Conservation (phyloP, 2,329 filamentous ascomycete species). For the Diaporthe ampelina region DNA sequence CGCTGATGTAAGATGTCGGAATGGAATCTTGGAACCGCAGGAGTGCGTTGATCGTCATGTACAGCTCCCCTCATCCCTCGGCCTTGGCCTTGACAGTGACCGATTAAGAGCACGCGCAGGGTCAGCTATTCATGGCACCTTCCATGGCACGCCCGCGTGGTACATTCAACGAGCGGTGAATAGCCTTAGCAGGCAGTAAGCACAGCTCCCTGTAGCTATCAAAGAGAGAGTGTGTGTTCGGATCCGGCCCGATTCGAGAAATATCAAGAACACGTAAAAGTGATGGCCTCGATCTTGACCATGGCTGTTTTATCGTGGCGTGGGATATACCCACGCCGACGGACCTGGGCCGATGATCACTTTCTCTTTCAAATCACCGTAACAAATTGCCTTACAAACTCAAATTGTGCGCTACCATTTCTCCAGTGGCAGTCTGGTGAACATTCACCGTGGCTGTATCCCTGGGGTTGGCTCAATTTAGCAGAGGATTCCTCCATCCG, state of each 20-base stretch:
- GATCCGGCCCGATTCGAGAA: constrained; percentile 2
- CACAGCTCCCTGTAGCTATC: not conserved
- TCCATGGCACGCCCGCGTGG: not conserved
- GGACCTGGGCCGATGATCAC: not conserved
- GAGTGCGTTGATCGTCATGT: not conserved
- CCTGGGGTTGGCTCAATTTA: not conserved
- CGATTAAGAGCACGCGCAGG: not conserved
- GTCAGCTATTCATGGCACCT: constrained; percentile 9
- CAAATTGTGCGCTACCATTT: not conserved
- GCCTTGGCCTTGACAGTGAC: not conserved
- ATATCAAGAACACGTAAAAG: not conserved
- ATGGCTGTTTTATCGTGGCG: constrained; percentile 7
- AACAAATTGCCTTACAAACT: not conserved
- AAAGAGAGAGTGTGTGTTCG: not conserved
- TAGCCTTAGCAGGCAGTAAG: not conserved
- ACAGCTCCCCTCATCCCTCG: not conserved
- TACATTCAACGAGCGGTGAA: constrained; percentile 1
- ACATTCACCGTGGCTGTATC: not conserved
- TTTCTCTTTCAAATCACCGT: not conserved
- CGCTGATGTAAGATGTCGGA: constrained; percentile 17
- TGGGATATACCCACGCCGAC: constrained; percentile 2
- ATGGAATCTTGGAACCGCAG: constrained; percentile 4
- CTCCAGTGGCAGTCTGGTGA: not conserved
- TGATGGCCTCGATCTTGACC: not conserved
- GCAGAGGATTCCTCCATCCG: not conserved